These are phyloP conservation scores for Cladobotryum protrusum DNA, from an alignment of 2,329 filamentous ascomycete genomes.

Conservation along the genomic window DNA sequence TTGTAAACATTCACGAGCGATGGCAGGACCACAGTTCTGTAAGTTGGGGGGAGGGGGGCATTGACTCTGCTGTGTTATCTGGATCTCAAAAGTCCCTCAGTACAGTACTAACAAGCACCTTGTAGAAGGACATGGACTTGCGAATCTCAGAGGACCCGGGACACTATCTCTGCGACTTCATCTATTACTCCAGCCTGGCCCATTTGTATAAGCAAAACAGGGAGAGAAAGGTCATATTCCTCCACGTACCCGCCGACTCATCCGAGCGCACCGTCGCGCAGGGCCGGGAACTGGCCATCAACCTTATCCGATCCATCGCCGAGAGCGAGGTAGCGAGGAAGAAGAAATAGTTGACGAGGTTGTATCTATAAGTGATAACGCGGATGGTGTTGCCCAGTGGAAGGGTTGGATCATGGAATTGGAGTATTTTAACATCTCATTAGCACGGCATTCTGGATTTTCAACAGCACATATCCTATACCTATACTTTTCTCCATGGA, in stretches of 20 bases:
- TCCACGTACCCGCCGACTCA: conserved; percentile 63
- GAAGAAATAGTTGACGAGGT: conserved; percentile 11
- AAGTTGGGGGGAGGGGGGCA: conserved; percentile 17
- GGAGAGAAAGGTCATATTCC: conserved; percentile 54
- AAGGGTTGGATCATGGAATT: no score
- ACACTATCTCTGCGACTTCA: conserved; percentile 71
- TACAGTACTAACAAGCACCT: conserved; percentile 4
- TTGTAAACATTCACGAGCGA: conserved; percentile 48
- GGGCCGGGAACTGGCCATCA: conserved; percentile 47
- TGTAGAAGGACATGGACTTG: conserved; percentile 37
- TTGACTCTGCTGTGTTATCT: no score
- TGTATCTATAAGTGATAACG: no score
- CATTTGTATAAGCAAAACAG: conserved; percentile 43
- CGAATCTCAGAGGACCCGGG: conserved; percentile 65
- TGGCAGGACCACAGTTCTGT: conserved; percentile 51
- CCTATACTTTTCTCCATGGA: no score
- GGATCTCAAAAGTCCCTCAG: no score
- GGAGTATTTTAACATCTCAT: no score
- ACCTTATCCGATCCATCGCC: conserved; percentile 51
- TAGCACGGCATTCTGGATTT: no score
- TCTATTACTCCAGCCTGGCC: conserved; percentile 64
- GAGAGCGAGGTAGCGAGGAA: conserved; percentile 38
- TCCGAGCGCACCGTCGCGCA: conserved; percentile 41
- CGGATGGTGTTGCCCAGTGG: no score
- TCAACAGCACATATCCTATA: no score